Percentiles rank a stretch among this genome's conserved stretches.
These are phyloP conservation scores for Colletotrichum filicis DNA, from an alignment of 2,329 filamentous ascomycete genomes.

Conservation along the genomic window DNA sequence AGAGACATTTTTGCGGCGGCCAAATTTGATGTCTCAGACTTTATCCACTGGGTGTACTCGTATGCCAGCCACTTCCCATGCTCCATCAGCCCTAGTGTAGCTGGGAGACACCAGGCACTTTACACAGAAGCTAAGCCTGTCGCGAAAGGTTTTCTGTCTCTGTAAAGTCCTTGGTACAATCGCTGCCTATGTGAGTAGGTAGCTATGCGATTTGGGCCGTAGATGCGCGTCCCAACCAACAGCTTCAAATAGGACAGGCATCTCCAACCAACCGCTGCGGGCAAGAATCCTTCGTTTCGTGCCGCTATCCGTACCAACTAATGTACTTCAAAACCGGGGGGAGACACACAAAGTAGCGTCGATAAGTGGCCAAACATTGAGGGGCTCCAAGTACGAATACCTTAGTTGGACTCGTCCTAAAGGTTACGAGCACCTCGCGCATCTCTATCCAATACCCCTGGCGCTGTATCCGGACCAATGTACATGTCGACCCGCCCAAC, in stretches of 20 bases:
- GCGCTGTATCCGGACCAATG: neutral
- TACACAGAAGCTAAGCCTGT: neutral
- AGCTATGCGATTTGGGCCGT: neutral
- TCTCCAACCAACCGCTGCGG: neutral
- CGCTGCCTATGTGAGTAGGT: neutral
- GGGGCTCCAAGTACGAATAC: neutral
- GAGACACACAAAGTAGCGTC: neutral
- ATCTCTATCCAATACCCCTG: neutral
- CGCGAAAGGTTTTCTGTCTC: neutral
- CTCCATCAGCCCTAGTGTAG: neutral
- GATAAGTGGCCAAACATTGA: neutral
- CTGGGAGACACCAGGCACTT: neutral
- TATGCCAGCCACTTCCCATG: neutral
- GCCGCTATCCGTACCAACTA: neutral
- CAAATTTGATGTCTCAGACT: neutral
- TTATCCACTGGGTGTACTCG: neutral
- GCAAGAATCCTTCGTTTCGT: neutral
- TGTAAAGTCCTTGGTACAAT: neutral
- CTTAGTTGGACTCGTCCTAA: neutral
- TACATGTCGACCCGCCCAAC: neutral
- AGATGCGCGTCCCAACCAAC: neutral
- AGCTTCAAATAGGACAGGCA: neutral
- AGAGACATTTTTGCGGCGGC: neutral
- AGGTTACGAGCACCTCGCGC: neutral
- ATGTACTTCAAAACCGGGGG: neutral